These are phyloP conservation scores for Penicillium mononematosum DNA, from an alignment of 495 filamentous ascomycete species.

Conservation along the genomic window DNA sequence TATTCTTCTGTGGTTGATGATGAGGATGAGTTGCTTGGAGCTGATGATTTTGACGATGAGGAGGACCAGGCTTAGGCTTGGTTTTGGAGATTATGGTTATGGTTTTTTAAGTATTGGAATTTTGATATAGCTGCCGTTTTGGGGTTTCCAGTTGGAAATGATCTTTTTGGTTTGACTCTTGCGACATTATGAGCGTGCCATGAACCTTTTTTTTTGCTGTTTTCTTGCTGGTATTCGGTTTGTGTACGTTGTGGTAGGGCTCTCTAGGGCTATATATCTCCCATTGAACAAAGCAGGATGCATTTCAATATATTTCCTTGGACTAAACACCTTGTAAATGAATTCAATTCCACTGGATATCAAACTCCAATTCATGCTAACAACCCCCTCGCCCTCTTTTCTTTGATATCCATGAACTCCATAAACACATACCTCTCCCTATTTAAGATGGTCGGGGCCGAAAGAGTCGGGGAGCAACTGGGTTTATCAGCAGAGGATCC, in stretches of 20 bases:
- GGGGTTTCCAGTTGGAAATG: constrained; percentile 4
- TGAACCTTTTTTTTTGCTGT: constrained; percentile 15
- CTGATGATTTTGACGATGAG: constrained; percentile 90
- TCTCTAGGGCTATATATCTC: background rate
- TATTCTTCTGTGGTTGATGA: constrained; percentile 87
- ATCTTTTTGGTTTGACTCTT: constrained; percentile 23
- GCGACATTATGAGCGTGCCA: constrained; percentile 30
- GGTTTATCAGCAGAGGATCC: constrained; percentile 18
- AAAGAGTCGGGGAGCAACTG: constrained; percentile 73
- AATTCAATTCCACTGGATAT: background rate
- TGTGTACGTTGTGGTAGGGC: background rate
- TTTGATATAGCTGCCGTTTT: constrained; percentile 5
- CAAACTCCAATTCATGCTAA: background rate
- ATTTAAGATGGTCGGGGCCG: constrained; percentile 54
- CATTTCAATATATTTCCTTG: background rate
- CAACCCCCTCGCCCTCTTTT: background rate
- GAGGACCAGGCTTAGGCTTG: constrained; percentile 64
- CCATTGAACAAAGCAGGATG: background rate
- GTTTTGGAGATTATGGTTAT: constrained; percentile 16
- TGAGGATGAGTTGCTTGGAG: constrained; percentile 88
- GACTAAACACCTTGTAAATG: background rate
- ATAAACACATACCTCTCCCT: background rate
- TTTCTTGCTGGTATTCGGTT: background rate
- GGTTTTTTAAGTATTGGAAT: background rate
- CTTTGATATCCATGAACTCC: background rate